phyloP scores from a whole-genome alignment of 2,329 filamentous ascomycete species.

The Phialemonium atrogriseum region DNA sequence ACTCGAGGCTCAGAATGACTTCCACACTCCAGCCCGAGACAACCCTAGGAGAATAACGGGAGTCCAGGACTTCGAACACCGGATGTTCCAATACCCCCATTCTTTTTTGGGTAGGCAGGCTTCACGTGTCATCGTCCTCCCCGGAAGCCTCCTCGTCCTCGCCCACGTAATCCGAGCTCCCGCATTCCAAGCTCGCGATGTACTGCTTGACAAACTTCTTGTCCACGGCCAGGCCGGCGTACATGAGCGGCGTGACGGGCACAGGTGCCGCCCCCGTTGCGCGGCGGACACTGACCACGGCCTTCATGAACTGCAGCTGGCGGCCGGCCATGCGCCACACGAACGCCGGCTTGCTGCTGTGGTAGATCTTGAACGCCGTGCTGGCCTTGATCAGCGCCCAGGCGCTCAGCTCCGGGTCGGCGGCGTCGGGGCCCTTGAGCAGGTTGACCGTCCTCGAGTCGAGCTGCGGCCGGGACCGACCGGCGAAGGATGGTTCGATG shows the following conservation, averaged over 20 bases:
- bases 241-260: slow-evolving; percentile 15
- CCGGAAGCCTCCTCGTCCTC: slow-evolving; percentile 2
- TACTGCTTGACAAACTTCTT: slow-evolving; percentile 16
- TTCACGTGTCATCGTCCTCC: slow-evolving; percentile 4
- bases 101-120: too few relatives aligned
- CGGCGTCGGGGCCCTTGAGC: slow-evolving; percentile 19
- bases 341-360: slow-evolving; percentile 20
- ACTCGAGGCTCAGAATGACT: too few relatives aligned
- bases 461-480: slow-evolving; percentile 6
- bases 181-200: slow-evolving; percentile 10
- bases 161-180: slow-evolving; percentile 11
- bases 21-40: too few relatives aligned
- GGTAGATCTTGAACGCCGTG: slow-evolving; percentile 32
- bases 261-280: slow-evolving; percentile 10
- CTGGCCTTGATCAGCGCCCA: slow-evolving; percentile 47
- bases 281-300: slow-evolving; percentile 14
- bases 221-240: slow-evolving; percentile 13
- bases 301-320: slow-evolving; percentile 41
- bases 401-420: slow-evolving; percentile 19
- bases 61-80: too few relatives aligned
- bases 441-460: slow-evolving; percentile 18
- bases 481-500: slow-evolving; percentile 26
- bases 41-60: too few relatives aligned
- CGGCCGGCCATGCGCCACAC: slow-evolving; percentile 39
- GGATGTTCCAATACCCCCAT: too few relatives aligned